Conservation (phyloP, 2,329 filamentous ascomycete genomes). For the Metarhizium anisopliae region DNA sequence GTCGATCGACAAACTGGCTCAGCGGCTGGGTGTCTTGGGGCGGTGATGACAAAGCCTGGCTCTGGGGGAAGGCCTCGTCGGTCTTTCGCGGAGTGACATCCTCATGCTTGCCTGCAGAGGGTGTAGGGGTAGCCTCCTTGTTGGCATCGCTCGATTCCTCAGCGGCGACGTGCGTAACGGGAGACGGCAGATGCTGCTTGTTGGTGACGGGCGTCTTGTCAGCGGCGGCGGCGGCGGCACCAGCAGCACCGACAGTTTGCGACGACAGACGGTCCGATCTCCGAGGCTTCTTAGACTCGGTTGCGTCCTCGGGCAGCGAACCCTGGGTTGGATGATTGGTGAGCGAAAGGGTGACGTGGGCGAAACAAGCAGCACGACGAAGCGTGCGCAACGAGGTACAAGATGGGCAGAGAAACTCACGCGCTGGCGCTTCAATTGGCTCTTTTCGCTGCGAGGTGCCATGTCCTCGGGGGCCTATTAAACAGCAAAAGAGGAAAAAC, state of each 20-base stretch:
- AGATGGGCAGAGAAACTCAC: conserved; percentile 38
- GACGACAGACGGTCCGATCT: conserved; percentile 61
- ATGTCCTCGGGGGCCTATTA: conserved; percentile 26
- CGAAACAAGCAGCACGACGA: conserved; percentile 4
- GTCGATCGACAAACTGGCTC: conserved; percentile 65
- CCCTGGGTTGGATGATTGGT: conserved; percentile 36
- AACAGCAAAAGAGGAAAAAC: background rate
- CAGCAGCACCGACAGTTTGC: conserved; percentile 20
- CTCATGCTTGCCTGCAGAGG: conserved; percentile 50
- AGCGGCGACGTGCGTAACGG: conserved; percentile 54
- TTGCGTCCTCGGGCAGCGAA: conserved; percentile 53
- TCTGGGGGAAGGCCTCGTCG: conserved; percentile 37
- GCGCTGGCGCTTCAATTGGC: conserved; percentile 73
- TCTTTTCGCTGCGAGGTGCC: conserved; percentile 62
- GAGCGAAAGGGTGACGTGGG: conserved; percentile 10
- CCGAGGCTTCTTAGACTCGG: conserved; percentile 74
- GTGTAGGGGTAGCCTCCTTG: conserved; percentile 66
- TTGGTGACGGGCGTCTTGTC: conserved; percentile 52
- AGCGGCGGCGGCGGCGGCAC: conserved; percentile 16
- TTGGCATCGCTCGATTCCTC: conserved; percentile 49
- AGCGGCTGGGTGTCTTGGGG: conserved; percentile 55
- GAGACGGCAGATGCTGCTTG: conserved; percentile 69
- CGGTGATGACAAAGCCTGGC: conserved; percentile 45
- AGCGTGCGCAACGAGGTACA: conserved; percentile 13
- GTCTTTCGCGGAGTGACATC: conserved; percentile 43